Conservation (phyloP, 1,284 basidiomycete genomes). For the Porodaedalea pini region DNA sequence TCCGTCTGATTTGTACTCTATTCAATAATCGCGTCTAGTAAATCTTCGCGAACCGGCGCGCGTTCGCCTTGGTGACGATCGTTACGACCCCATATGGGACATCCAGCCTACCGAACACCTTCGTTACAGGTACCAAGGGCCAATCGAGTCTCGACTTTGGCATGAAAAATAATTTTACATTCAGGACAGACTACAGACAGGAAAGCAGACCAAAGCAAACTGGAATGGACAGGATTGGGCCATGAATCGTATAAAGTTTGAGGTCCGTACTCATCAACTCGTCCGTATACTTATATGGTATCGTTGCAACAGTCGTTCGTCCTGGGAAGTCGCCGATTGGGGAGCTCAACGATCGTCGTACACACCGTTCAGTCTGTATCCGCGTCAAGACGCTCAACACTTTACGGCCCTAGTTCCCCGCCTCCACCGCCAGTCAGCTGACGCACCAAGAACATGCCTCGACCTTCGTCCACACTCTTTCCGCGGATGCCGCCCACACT, state of each 20-base stretch:
- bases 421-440: slow-evolving; percentile 62
- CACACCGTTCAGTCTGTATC: neutral
- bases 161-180: neutral
- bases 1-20: slow-evolving; percentile 5
- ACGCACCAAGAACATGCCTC: slow-evolving; percentile 62
- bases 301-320: neutral
- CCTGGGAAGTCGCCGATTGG: neutral
- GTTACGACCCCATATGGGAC: neutral
- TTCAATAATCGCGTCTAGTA: neutral
- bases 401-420: slow-evolving; percentile 20
- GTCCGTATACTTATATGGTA: neutral
- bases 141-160: neutral
- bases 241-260: too few species aligned
- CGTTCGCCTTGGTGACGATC: slow-evolving; percentile 17
- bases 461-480: slow-evolving; percentile 57
- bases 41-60: neutral
- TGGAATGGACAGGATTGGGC: neutral
- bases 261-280: neutral
- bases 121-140: neutral
- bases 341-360: neutral
- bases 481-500: slow-evolving; percentile 59
- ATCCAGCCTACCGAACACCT: neutral
- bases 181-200: neutral
- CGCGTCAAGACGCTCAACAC: neutral
- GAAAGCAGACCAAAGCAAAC: neutral